Base-by-base conservation (phyloP, 2,329 filamentous ascomycete genomes). In the Aspergillus thermomutatus region DNA sequence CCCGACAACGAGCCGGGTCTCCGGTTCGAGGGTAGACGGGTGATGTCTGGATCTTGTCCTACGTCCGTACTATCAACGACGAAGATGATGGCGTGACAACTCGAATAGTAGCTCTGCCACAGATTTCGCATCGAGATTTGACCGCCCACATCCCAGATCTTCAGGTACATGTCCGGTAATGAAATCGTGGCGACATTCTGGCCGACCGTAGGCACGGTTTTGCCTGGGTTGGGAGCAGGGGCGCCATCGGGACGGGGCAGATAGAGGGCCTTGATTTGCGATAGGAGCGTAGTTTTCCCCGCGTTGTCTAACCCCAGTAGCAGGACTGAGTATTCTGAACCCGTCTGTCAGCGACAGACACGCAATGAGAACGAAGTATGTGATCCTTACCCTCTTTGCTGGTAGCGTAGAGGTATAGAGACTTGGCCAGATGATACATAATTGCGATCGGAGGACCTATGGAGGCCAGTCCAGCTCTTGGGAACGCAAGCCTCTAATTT, bases 121-220 rank as follows among this genome's bases (percentile, higher is more conserved):
- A 97, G 85, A 61, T 89, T 88, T 60, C 94, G 88, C 70, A 99
- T 83, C 27, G 85, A 89, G 70, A 94, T 87, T 76, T 99, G 94
- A 6, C 94, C 94, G 62, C 94, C 94, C 0, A 99, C 91, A 72
- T 99, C 94, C 94, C 94, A 97, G 67, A 99, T 89, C 80, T 97
- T 96, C 70, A 99, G 82, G 80, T 97, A 97, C 86, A 97, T 93
- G 74, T 96, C 91, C 17, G 91, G 89, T 25, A 97, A 83, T 23
- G 89, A 86, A 71, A 99, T 90, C 49, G 92, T 94, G 60, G 91
- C 90, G 62, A 97, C 92, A 77, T 97, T 97, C 75, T 97, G 94
- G 63, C 94, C 94, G 66, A 97, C 93, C 21, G 94, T 99, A 27
- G 94, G 94, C 7, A 97, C 93, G 47, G 93, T 97, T 73, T 94